These are phyloP conservation scores for Neurospora pannonica DNA, from an alignment of 495 filamentous ascomycete species.

Conservation along the genomic window DNA sequence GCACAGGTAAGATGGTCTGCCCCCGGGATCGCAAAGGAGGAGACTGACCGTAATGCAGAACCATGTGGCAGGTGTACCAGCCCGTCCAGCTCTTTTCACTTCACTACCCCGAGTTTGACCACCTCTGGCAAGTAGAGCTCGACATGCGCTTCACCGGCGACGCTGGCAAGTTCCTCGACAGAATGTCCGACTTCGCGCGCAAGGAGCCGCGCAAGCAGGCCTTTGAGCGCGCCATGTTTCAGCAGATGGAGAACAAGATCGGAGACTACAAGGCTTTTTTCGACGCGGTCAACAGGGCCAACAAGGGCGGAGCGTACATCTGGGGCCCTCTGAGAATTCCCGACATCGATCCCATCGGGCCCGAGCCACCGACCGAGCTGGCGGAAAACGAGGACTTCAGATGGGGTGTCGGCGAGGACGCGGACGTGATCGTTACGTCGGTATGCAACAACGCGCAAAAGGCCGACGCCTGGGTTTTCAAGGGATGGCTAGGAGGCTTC, in stretches of 20 bases:
- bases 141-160: slow-evolving; percentile 49
- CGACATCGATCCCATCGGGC: slow-evolving; percentile 39
- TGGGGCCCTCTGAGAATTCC: slow-evolving; percentile 52
- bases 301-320: slow-evolving; percentile 24
- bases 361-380: slow-evolving; percentile 33
- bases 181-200: slow-evolving; percentile 38
- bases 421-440: slow-evolving; percentile 44
- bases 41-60: slow-evolving; percentile 9
- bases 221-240: slow-evolving; percentile 26
- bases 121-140: slow-evolving; percentile 55
- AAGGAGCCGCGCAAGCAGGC: slow-evolving; percentile 43
- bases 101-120: slow-evolving; percentile 49
- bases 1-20: slow-evolving; percentile 17
- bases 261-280: slow-evolving; percentile 17
- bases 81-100: slow-evolving; percentile 50
- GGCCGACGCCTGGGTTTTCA: slow-evolving; percentile 39
- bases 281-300: slow-evolving; percentile 14
- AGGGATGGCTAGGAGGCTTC: slow-evolving; percentile 33
- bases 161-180: slow-evolving; percentile 44
- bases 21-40: not conserved
- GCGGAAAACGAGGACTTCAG: slow-evolving; percentile 36
- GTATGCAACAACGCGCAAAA: slow-evolving; percentile 41
- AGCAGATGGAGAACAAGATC: slow-evolving; percentile 26
- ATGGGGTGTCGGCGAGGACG: slow-evolving; percentile 54
- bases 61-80: slow-evolving; percentile 30